Conservation (phyloP, 1,284 basidiomycete genomes). For the Cryptococcus jaspeensis region DNA sequence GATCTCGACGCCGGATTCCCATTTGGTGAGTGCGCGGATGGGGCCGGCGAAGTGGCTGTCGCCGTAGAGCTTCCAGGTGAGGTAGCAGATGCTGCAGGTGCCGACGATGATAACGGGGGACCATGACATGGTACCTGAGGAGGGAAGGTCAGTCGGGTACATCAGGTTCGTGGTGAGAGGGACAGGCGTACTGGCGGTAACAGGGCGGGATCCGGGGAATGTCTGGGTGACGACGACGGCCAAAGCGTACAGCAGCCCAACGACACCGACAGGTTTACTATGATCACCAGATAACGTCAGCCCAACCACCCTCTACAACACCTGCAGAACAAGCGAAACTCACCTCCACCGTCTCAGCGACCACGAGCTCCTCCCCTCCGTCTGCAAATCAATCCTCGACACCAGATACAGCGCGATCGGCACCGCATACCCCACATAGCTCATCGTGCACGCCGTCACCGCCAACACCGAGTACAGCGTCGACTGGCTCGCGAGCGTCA, state of each 20-base stretch:
- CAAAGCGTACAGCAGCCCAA: conserved; percentile 34
- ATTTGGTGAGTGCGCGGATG: conserved; percentile 49
- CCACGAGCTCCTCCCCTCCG: conserved; percentile 47
- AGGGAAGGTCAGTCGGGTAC: neutral
- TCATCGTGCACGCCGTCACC: conserved; percentile 37
- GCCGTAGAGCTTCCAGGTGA: conserved; percentile 42
- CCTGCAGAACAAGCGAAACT: too few species aligned
- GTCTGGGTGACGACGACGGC: conserved; percentile 36
- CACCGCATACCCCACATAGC: conserved; percentile 42
- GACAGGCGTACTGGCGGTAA: conserved; percentile 29
- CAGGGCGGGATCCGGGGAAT: conserved; percentile 37
- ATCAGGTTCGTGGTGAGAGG: neutral
- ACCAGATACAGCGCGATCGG: conserved; percentile 45
- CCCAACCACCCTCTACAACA: too few species aligned
- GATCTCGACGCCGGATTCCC: conserved; percentile 50
- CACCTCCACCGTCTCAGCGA: conserved; percentile 40
- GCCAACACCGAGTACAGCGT: conserved; percentile 41
- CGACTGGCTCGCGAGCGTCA: conserved; percentile 23
- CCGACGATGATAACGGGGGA: conserved; percentile 41
- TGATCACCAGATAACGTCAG: neutral
- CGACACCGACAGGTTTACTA: conserved; percentile 38
- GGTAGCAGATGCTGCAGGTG: conserved; percentile 28
- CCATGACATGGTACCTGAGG: conserved; percentile 43
- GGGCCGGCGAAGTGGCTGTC: conserved; percentile 47
- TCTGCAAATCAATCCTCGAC: conserved; percentile 39